A percentile compares a stretch with the other conserved stretches of the same genome.
phyloP scores from a whole-genome alignment of 1,284 basidiomycete species.

The Pascua guehoae region DNA sequence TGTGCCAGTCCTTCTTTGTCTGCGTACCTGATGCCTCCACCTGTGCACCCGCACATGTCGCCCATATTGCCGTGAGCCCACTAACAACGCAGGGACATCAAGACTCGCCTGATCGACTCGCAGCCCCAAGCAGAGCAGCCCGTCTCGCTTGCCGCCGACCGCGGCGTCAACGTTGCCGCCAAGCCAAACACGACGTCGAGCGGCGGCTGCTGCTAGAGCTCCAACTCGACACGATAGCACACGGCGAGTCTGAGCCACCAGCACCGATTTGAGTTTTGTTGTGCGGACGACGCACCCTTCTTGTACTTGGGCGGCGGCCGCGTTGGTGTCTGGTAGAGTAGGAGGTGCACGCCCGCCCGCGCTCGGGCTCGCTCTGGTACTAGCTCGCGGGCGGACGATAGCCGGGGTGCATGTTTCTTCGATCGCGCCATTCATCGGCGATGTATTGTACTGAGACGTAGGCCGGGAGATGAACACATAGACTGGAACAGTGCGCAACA shows the following conservation, averaged over 20 bases:
- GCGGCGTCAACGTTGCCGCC: constrained; percentile 40
- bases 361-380: neutral
- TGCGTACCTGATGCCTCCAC: neutral
- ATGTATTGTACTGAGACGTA: constrained; percentile 22
- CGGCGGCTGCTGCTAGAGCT: constrained; percentile 41
- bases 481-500: neutral
- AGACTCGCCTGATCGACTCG: constrained; percentile 92
- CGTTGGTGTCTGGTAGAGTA: neutral
- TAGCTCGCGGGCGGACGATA: neutral
- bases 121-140: constrained; percentile 63
- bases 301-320: constrained; percentile 1
- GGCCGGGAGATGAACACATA: constrained; percentile 17
- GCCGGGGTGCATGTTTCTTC: neutral
- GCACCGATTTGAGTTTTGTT: neutral
- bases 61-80: neutral
- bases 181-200: constrained; percentile 23
- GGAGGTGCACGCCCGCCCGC: too few species aligned
- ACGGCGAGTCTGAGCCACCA: neutral
- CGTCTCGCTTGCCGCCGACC: constrained; percentile 32
- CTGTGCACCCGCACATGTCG: neutral
- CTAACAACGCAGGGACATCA: constrained; percentile 73
- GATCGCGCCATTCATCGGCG: constrained; percentile 11
- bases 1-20: too few species aligned
- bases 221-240: neutral
- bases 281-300: neutral